These are phyloP conservation scores for Apophysomyces elegans DNA, from an alignment of 371 early-diverging fungal genomes.

Conservation along the genomic window DNA sequence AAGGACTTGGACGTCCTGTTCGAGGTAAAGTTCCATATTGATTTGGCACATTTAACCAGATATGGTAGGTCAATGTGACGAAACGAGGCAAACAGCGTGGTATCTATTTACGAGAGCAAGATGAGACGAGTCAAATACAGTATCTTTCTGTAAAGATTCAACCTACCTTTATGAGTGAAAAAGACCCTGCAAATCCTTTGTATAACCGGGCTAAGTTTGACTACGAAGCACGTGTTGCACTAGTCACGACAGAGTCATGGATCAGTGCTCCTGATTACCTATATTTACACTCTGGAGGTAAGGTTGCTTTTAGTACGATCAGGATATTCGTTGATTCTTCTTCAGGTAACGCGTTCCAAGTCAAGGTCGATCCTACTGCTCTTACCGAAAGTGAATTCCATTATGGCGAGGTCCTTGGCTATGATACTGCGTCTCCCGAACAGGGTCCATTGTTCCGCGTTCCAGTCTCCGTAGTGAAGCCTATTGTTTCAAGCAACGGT, in stretches of 20 bases:
- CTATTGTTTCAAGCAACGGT: conserved; percentile 54
- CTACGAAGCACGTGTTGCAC: conserved; percentile 81
- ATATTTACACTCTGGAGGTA: conserved; percentile 70
- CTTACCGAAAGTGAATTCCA: conserved; percentile 80
- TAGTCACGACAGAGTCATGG: conserved; percentile 78
- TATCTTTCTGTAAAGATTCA: conserved; percentile 61
- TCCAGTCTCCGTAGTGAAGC: conserved; percentile 93
- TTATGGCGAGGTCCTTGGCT: conserved; percentile 78
- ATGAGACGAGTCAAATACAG: conserved; percentile 72
- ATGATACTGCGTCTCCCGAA: conserved; percentile 73
- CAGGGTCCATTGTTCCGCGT: conserved; percentile 84
- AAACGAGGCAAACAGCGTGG: conserved; percentile 67
- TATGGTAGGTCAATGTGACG: conserved; percentile 29
- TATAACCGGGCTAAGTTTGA: conserved; percentile 69
- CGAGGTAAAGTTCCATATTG: conserved; percentile 34
- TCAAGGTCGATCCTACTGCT: conserved; percentile 82
- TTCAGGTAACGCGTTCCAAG: conserved; percentile 65
- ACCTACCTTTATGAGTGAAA: conserved; percentile 80
- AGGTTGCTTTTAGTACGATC: neutral
- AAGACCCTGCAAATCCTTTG: conserved; percentile 62
- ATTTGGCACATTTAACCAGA: neutral
- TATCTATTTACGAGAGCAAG: conserved; percentile 83
- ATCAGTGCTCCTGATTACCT: conserved; percentile 81
- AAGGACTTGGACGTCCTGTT: conserved; percentile 74
- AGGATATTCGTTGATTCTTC: neutral